Percentiles rank a stretch among this genome's conserved stretches.
phyloP scores from a whole-genome alignment of 805 yeast species.

The Teunomyces kruisii region DNA sequence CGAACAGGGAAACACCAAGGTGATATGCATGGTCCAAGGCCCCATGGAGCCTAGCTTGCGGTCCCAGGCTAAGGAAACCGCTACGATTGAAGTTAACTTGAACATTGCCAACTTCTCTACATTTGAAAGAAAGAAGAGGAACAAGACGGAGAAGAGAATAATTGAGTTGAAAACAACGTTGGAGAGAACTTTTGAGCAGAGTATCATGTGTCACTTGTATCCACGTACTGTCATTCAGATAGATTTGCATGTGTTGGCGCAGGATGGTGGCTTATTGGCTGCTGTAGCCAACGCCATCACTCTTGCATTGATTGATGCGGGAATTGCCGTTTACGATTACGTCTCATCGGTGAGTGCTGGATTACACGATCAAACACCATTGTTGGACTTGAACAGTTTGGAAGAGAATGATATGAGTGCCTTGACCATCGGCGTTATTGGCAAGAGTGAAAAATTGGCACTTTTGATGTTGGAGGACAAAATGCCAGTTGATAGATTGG shows the following conservation, averaged over 20 bases:
- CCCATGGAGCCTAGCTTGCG: conserved; percentile 78
- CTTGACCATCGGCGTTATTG: conserved; percentile 81
- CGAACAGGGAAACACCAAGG: conserved; percentile 89
- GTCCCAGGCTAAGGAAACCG: conserved; percentile 51
- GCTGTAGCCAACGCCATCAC: conserved; percentile 83
- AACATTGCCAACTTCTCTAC: conserved; percentile 81
- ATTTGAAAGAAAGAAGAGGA: conserved; percentile 67
- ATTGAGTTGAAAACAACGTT: conserved; percentile 66
- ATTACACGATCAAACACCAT: conserved; percentile 67
- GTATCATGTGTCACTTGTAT: conserved; percentile 69
- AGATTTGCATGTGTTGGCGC: conserved; percentile 72
- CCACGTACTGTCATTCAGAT: conserved; percentile 83
- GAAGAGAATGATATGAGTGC: conserved; percentile 85
- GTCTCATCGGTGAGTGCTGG: conserved; percentile 82
- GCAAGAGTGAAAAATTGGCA: conserved; percentile 76
- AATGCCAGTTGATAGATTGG: conserved; percentile 79
- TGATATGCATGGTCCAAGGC: conserved; percentile 81
- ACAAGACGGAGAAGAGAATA: conserved; percentile 67
- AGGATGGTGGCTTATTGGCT: conserved; percentile 87
- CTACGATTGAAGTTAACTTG: conserved; percentile 62
- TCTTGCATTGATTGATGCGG: conserved; percentile 90
- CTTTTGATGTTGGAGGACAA: conserved; percentile 77
- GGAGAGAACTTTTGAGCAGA: conserved; percentile 70
- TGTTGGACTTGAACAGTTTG: conserved; percentile 76
- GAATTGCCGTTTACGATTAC: conserved; percentile 90